These are phyloP conservation scores for Paspalum vaginatum DNA, from an alignment of 176 grass and related monocot genomes.

Conservation along the genomic window DNA sequence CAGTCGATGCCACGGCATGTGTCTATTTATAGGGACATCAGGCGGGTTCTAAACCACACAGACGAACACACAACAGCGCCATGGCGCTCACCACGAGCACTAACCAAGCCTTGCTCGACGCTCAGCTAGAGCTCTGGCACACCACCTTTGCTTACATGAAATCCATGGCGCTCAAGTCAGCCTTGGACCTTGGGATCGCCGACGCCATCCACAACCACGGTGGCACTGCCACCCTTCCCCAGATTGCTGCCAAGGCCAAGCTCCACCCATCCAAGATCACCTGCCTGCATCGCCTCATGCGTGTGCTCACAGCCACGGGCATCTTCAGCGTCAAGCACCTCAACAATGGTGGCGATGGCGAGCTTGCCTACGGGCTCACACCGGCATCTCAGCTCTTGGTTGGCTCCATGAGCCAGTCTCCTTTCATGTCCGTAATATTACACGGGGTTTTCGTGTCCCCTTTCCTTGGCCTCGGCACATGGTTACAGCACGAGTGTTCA, in stretches of 20 bases:
- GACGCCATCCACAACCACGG: constrained; percentile 36
- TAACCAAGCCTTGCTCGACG: constrained; percentile 10
- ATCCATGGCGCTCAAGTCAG: constrained; percentile 19
- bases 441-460: not conserved
- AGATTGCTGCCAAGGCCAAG: not conserved
- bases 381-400: constrained; percentile 29
- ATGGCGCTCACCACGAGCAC: not conserved
- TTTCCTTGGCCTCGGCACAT: not conserved
- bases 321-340: not conserved
- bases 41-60: no score
- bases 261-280: constrained; percentile 23
- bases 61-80: not conserved
- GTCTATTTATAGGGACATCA: not conserved
- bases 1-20: no score
- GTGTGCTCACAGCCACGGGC: not conserved
- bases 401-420: not conserved
- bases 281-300: constrained; percentile 33
- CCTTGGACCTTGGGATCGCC: not conserved
- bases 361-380: constrained; percentile 21
- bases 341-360: not conserved
- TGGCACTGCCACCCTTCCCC: not conserved
- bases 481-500: constrained; percentile 19
- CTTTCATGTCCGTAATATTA: not conserved
- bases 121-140: constrained; percentile 38
- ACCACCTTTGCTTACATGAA: constrained; percentile 1